These are phyloP conservation scores for Fusarium pseudonygamai DNA, from an alignment of 2,329 filamentous ascomycete species.

Conservation along the genomic window DNA sequence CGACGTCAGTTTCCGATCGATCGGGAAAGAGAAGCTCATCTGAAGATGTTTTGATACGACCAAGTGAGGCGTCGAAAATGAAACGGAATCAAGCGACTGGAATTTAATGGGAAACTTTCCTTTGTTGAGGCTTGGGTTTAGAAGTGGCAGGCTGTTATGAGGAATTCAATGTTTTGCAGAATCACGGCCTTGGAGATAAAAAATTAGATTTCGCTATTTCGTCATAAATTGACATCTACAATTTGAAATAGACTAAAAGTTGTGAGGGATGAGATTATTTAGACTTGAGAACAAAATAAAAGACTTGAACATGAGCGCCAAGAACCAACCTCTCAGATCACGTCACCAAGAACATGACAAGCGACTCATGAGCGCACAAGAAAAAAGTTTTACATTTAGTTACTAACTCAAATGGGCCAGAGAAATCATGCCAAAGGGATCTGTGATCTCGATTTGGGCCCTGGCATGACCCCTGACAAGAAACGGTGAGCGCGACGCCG, in stretches of 20 bases:
- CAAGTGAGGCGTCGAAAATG: fast-evolving
- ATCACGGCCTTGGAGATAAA: background rate
- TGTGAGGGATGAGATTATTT: fast-evolving
- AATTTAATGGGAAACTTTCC: background rate
- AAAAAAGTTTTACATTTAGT: background rate
- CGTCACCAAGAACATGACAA: background rate
- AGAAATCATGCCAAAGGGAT: background rate
- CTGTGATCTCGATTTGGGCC: background rate
- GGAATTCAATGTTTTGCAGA: fast-evolving
- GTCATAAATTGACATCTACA: fast-evolving
- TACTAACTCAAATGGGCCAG: background rate
- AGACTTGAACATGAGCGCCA: background rate
- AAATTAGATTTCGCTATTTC: fast-evolving
- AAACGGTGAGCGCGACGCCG: conserved; percentile 21
- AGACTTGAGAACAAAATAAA: background rate
- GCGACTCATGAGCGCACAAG: background rate
- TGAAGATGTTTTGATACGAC: background rate
- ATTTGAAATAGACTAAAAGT: fast-evolving
- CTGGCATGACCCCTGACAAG: conserved; percentile 10
- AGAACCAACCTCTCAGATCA: background rate
- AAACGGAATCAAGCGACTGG: fast-evolving
- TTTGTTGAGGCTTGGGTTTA: background rate
- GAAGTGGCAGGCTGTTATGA: background rate
- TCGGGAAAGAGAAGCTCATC: background rate
- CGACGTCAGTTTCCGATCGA: background rate